phyloP scores from a whole-genome alignment of 2,329 filamentous ascomycete genomes.

The Botryotinia globosa region DNA sequence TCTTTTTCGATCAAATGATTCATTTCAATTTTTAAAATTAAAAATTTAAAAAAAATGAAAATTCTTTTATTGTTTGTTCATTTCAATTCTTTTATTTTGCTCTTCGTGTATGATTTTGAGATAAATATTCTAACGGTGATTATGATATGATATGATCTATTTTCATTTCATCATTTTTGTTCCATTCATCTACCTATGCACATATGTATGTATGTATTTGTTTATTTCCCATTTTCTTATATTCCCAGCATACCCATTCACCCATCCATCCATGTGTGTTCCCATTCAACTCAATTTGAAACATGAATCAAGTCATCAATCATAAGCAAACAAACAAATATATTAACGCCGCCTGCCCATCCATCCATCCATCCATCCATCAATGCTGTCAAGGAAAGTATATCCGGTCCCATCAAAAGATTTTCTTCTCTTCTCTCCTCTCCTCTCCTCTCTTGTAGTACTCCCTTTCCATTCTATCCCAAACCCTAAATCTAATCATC shows the following conservation, averaged over 20 bases:
- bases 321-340: not conserved
- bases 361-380: not conserved
- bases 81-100: no score
- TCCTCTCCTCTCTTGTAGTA: not conserved
- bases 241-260: not conserved
- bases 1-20: not conserved
- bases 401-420: not conserved
- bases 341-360: not conserved
- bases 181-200: not conserved
- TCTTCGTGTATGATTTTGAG: not conserved
- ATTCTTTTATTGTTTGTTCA: no score
- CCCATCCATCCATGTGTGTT: not conserved
- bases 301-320: not conserved
- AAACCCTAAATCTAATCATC: conserved; percentile 14
- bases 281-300: not conserved
- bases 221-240: not conserved
- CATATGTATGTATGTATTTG: not conserved
- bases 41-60: no score
- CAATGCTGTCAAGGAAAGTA: not conserved
- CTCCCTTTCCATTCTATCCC: not conserved
- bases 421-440: not conserved
- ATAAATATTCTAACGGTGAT: not conserved
- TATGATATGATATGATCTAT: not conserved
- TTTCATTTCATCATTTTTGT: not conserved
- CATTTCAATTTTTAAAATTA: not conserved